Evolutionary conservation across 345 rosid genomes (phyloP), one percentile per base, ranked within the genome.

Genomic region (Geranium rotundifolium): DNA sequence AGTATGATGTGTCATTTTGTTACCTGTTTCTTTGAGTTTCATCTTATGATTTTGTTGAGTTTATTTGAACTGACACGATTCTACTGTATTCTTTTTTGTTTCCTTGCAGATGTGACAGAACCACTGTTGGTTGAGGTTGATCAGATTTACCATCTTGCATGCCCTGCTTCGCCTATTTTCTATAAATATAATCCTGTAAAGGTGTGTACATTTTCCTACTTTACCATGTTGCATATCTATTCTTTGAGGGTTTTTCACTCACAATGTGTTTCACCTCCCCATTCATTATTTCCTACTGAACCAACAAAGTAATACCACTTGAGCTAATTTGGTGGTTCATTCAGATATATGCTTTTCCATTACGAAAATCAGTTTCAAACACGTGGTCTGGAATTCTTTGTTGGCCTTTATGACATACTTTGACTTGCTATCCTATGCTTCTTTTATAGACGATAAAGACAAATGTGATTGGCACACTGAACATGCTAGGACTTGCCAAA

Each of bases 401-500:
- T 18, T 13, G 37, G 16, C 17, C 23, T 55, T 29, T 1, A 4
- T 4, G 9, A 52, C 13, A 17, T 52, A 9, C 14, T 37, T 19
- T 61, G 19, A 68, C 63, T 50, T 62, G 23, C 39, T 59, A 17
- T 2, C 4, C 2, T 52, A 34, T 55, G 18, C 18, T 29, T 15
- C 17, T 56, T 69, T 49, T 58, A 56, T 83, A 91, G 98, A 91
- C 98, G 19, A 91, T 87, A 75, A 91, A 91, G 82, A 91, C 98
- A 64, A 91, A 91, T 76, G 96, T 91, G 69, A 91, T 91, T 3
- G 96, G 98, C 29, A 92, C 96, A 61, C 69, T 92, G 68, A 92
- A 92, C 75, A 92, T 92, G 98, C 69, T 92, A 71, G 98, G 98
- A 37, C 95, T 92, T 9, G 98, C 98, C 70, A 89, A 92, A 81